Base-by-base conservation (phyloP, 1,139 yeast genomes). In the Candida sp. region DNA sequence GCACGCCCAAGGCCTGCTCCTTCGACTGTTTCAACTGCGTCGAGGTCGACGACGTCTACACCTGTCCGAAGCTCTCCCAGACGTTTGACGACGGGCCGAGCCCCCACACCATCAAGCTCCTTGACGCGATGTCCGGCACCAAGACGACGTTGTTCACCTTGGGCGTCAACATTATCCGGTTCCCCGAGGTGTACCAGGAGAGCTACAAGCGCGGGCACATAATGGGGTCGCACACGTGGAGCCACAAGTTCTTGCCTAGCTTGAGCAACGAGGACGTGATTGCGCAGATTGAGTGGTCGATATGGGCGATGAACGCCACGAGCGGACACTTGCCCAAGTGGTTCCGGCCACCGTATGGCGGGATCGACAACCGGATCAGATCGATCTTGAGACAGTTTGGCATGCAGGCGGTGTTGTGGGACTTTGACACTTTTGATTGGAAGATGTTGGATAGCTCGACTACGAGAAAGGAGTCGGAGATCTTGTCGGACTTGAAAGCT, bases 221-320 rank as follows among this genome's bases (percentile, higher is more conserved):
- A 35, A 73, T 92, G 65, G 98, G 90, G 1, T 81, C 93, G 0
- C 99, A 93, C 67, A 91, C 98, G 1, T 93, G 98, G 97, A 85
- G 94, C 4, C 98, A 93, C 70, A 85, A 86, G 52, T 90, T 87
- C 60, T 76, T 93, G 54, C 98, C 98, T 1, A 71, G 85, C 1
- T 74, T 93, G 52, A 68, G 84, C 17, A 91, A 91, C 65, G 94
- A 90, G 67, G 82, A 90, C 55, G 83, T 93, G 23, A 85, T 89
- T 53, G 97, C 98, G 0, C 97, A 93, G 66, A 72, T 93, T 44
- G 87, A 93, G 69, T 93, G 98, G 99, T 88, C 96, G 1, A 85
- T 92, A 37, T 93, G 98, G 98, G 97, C 98, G 5, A 90, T 92
- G 96, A 92, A 94, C 70, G 97, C 98, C 3, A 92, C 98, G 0